Base-by-base conservation (phyloP, 176 grass and related monocot species). In the Carex pumila region DNA sequence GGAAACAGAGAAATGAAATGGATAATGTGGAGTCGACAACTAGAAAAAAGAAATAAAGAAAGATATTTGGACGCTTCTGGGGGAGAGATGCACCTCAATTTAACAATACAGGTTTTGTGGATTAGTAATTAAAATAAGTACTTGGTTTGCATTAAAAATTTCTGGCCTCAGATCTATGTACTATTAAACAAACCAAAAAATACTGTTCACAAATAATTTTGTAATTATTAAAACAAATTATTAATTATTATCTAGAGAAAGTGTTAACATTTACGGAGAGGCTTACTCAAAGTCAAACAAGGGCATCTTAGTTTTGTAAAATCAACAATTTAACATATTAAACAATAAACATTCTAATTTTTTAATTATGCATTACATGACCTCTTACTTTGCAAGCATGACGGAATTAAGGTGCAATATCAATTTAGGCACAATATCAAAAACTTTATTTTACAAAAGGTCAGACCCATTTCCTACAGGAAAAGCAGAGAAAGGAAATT, bases 171-270 rank as follows among this genome's bases (percentile, higher is more conserved):
- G 29, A 32, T 25, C 29, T 32, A 56, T 34, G 49, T 31, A 53
- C 45, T 52, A 50, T 52, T 14, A 75, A 54, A 29, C 49, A 25
- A 78, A 57, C 13, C 12, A 78, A 78, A 78, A 78, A 9, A 12
- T 17, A 57, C 12, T 17, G 25, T 10, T 32, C 50, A 13, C 25
- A 45, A 45, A 18, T 13, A 14, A 50, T 18, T 78, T 57, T 74
- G 50, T 3, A 57, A 34, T 8, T 31, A 78, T 78, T 14, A 31
- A 57, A 78, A 31, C 6, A 56, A 74, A 53, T 75, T 56, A 77
- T 55, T 77, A 32, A 55, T 78, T 78, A 56, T 30, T 77, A 77
- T 55, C 19, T 54, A 77, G 47, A 56, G 22, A 32, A 78, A 78
- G 73, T 78, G 52, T 25, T 78, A 34, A 53, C 22, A 18, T 7